These are phyloP conservation scores for Suillus clintonianus DNA, from an alignment of 768 basidiomycete genomes.

Conservation along the genomic window DNA sequence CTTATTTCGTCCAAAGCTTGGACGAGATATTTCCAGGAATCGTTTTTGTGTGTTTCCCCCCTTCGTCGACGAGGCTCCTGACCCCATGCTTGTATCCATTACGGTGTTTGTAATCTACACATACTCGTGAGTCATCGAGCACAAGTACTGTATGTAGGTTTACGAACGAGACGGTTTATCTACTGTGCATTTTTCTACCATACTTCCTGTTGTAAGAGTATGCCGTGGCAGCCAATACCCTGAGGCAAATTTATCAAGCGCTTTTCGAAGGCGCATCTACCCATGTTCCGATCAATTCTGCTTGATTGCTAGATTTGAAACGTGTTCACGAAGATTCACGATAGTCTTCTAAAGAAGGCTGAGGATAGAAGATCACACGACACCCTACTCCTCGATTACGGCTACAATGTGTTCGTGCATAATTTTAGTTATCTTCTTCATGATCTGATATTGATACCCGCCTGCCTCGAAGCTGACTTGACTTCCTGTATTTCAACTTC, in stretches of 20 bases:
- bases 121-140: conserved; percentile 30
- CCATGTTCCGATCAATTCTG: neutral
- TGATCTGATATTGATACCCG: conserved; percentile 51
- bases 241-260: neutral
- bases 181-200: conserved; percentile 27
- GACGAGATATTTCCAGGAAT: neutral
- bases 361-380: neutral
- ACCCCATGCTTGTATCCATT: conserved; percentile 33
- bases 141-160: conserved; percentile 36
- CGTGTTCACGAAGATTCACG: too few relatives aligned
- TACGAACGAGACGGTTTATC: conserved; percentile 27
- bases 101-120: conserved; percentile 31
- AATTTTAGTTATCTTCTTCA: conserved; percentile 9
- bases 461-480: conserved; percentile 55
- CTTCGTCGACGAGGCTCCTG: conserved; percentile 6
- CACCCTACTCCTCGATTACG: neutral
- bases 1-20: conserved; percentile 1
- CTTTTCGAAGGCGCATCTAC: neutral
- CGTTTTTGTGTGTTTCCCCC: neutral
- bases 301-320: neutral
- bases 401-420: neutral
- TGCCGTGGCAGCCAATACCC: neutral
- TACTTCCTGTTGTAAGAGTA: conserved; percentile 12
- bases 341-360: neutral
- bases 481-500: conserved; percentile 86